These are phyloP conservation scores for Usnea hakonensis DNA, from an alignment of 495 filamentous ascomycete species.

Conservation along the genomic window DNA sequence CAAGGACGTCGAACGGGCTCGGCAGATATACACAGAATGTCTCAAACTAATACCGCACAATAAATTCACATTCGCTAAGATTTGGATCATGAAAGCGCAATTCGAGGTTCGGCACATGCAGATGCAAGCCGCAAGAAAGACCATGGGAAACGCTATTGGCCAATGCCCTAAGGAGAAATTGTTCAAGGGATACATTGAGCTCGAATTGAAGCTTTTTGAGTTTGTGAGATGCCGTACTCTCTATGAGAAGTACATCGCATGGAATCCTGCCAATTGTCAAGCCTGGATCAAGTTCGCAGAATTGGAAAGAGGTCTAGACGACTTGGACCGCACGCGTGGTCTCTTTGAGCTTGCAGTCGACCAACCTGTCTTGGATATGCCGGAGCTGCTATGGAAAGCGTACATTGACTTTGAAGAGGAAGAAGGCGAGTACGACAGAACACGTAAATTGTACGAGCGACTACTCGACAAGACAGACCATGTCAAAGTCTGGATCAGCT, in stretches of 20 bases:
- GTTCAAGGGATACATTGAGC: constrained; percentile 85
- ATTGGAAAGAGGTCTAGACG: constrained; percentile 81
- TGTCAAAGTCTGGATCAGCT: constrained; percentile 97
- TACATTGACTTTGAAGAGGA: constrained; percentile 99
- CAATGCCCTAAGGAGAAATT: constrained; percentile 94
- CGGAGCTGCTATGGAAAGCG: constrained; percentile 90
- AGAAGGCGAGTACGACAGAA: constrained; percentile 76
- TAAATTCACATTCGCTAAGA: constrained; percentile 93
- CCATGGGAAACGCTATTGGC: constrained; percentile 80
- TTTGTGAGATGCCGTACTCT: constrained; percentile 83
- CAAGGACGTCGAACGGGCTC: constrained; percentile 69
- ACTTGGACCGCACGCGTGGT: constrained; percentile 75
- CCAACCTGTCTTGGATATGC: constrained; percentile 89
- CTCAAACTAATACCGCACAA: constrained; percentile 87
- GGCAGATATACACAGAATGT: constrained; percentile 85
- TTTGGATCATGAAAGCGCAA: constrained; percentile 89
- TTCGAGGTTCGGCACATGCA: constrained; percentile 88
- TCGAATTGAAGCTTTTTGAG: constrained; percentile 87
- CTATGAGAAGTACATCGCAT: constrained; percentile 88
- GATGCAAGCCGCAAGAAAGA: constrained; percentile 71
- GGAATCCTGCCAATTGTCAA: constrained; percentile 78
- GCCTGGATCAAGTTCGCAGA: constrained; percentile 96
- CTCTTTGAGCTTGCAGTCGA: constrained; percentile 88
- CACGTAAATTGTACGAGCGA: constrained; percentile 81
- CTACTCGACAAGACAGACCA: constrained; percentile 89